Percentiles rank a stretch among this genome's conserved stretches.
Evolutionary conservation across 2,329 filamentous ascomycete species (phyloP).

Genomic region (Exophiala spinifera): DNA sequence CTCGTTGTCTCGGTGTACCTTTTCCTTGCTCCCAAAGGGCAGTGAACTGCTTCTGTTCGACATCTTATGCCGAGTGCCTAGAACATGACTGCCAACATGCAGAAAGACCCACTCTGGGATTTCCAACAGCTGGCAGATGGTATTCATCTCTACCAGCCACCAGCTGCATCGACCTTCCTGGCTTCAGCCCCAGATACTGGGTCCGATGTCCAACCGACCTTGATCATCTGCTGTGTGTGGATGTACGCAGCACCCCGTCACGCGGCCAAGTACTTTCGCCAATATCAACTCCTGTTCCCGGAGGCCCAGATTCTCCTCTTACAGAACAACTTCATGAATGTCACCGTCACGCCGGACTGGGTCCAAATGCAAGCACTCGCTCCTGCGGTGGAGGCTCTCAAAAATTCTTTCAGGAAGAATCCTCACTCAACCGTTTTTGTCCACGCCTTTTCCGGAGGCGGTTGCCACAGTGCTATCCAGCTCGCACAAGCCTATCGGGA

Average conservation of each 20-base stretch:
- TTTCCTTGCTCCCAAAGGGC: too few species aligned
- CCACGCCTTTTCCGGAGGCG: conserved; percentile 55
- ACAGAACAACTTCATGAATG: conserved; percentile 2
- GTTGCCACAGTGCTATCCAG: conserved; percentile 42
- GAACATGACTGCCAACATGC: neutral
- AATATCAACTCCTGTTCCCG: conserved; percentile 11
- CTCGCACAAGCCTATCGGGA: conserved; percentile 36
- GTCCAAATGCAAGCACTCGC: conserved; percentile 1
- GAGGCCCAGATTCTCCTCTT: conserved; percentile 8
- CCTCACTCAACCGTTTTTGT: conserved; percentile 39
- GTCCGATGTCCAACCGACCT: neutral
- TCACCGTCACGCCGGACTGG: conserved; percentile 4
- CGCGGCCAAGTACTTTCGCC: conserved; percentile 9
- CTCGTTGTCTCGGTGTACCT: too few species aligned
- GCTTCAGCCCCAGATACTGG: neutral
- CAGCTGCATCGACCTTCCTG: neutral
- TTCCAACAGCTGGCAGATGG: neutral
- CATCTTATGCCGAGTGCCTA: neutral
- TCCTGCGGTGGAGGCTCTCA: conserved; percentile 3
- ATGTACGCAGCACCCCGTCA: conserved; percentile 11
- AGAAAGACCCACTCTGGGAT: neutral
- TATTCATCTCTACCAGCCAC: neutral
- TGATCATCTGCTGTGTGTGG: conserved; percentile 15
- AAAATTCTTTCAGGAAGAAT: neutral
- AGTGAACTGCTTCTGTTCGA: neutral